Base-by-base conservation (phyloP, 2,329 filamentous ascomycete genomes). In the Pseudopyrenochaeta lycopersici region DNA sequence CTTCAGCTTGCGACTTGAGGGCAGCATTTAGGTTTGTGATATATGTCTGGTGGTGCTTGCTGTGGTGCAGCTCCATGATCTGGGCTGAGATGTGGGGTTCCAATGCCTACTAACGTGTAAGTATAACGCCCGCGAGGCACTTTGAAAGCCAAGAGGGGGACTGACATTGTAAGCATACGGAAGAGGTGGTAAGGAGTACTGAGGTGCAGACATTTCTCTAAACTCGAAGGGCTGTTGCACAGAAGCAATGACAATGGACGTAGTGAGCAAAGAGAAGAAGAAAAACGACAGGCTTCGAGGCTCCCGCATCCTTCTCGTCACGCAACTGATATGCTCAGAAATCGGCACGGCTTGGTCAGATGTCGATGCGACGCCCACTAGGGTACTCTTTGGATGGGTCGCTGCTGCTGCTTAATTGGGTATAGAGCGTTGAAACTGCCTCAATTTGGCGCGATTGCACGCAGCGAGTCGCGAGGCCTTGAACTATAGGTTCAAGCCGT, bases 21-120 rank as follows among this genome's bases (percentile, higher is more conserved):
- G 87, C 86, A 50, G 80, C 81, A 78, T 92, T 92, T 54, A 93
- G 83, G 73, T 90, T 91, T 57, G 83, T 90, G 60, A 93, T 85
- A 75, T 93, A 93, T 30, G 90, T 84, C 70, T 91, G 87, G 76
- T 93, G 90, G 75, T 93, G 90, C 78, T 91, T 91, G 75, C 80
- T 79, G 78, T 93, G 89, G 75, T 93, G 90, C 45, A 93, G 84
- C 76, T 90, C 86, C 90, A 93, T 93, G 75, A 92, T 93, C 74
- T 91, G 85, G 64, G 80, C 81, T 30, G 88, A 90, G 79, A 93
- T 92, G 77, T 87, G 84, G 9, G 88, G 88, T 74, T 90, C 88
- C 44, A 91, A 80, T 30, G 88, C 88, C 86, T 90, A 59, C 7
- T 27, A 17, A 15, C 39, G n/a, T 7, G 27, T 70, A 31, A 68